Evolutionary conservation across 2,329 filamentous ascomycete species (phyloP), one percentile per base, ranked within the genome.

Genomic region (Xylariales sp.): DNA sequence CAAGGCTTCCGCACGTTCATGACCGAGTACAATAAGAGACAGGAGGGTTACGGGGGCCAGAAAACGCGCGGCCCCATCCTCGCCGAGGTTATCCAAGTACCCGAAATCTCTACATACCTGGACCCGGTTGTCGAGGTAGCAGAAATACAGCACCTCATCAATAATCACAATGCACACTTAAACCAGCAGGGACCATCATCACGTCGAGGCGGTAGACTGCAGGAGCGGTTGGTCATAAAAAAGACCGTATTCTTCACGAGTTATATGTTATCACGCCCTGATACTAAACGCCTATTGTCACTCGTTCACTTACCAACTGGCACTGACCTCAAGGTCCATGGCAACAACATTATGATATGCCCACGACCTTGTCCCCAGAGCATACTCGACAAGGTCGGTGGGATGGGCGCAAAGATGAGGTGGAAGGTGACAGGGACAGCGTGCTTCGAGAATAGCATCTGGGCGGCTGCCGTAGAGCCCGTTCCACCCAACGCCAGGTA

Each of bases 181-280:
- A 54, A 54, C 29, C 58, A 60, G 16, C 29, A 63, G 67, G 40
- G 64, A 31, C n/a, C n/a, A n/a, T 51, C 59, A 33, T 47, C 61
- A 45, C 33, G 61, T 56, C 41, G 66, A 29, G 42, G 51, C 13
- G 37, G 29, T 29, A 35, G 33, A 13, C 61, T 61, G 18, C 60
- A 59, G 33, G 58, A 63, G 28, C 66, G 63, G 31, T 71, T 93
- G 43, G 74, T 78, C 49, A 88, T 98, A 57, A 88, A 87, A 60
- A 90, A 90, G 57, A 88, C 81, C 2, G 83, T 95, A 34, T 88
- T 89, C 62, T 96, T 91, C 63, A 96, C 93, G 2, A 88, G 88
- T 34, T 97, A 98, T 62, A 78, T 95, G 62, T 83, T 98, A 47
- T 72, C 72, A 28, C 70, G 79, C 33, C 69, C 76, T 18, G 87